Base-by-base conservation (phyloP, 768 basidiomycete genomes). In the Botryobasidium botryosum region DNA sequence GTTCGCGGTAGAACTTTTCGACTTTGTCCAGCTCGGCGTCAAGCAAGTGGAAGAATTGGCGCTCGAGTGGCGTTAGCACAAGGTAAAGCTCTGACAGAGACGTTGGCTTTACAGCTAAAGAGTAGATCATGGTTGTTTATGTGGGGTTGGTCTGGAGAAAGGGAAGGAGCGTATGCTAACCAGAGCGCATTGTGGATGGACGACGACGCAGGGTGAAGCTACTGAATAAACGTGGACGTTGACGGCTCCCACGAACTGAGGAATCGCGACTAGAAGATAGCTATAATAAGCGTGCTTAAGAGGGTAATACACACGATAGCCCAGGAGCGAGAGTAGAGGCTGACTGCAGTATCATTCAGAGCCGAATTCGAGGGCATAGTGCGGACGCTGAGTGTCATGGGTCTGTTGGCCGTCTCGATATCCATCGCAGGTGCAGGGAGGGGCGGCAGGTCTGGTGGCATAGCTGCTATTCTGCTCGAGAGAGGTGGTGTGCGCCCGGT, bases 1-100 rank as follows among this genome's bases (percentile, higher is more conserved):
- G 69, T 21, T 72, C 74, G 4, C 70, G 54, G 57, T 85, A 97
- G 59, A 99, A 99, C 1, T 64, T 61, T 48, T 84, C 83, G 10
- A 96, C 74, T 59, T 92, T 94, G 18, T 79, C 74, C 2, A 96
- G 64, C 57, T 99, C 79, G 1, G 56, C 56, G 52, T 94, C 83
- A 5, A 96, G 67, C 20, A 74, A 65, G 2, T 72, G 68, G 48
- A 97, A 84, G 63, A 94, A 97, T 5, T 65, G 65, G 25, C 61
- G 55, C 55, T 91, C 80, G 20, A 68, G 61, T 0, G 73, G 66
- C 10, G 75, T 68, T 17, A 90, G 64, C 7, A 67, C 59, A 4
- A 69, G 65, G 15, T 81, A 57, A 17, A 67, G 51, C 17, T 66
- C 60, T 0, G 57, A 53, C 23, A 66, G 54, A 7, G 56, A n/a